phyloP scores from a whole-genome alignment of 169 alveolate species.

The Toxoplasma gondii region DNA sequence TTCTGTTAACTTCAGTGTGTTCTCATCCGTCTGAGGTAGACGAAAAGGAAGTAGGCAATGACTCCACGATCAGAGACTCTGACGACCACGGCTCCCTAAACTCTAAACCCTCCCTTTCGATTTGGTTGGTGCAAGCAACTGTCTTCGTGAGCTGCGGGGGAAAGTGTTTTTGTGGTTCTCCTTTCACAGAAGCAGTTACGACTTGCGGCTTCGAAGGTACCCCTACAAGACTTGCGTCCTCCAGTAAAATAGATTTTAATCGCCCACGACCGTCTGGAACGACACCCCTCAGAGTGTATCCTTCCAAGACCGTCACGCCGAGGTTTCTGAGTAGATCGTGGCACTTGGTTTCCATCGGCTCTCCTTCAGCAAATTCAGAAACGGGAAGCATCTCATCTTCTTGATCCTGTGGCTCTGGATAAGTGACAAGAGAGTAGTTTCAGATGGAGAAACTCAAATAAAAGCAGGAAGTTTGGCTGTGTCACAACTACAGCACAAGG shows the following conservation, averaged over 20 bases:
- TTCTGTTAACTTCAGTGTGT: too few species aligned
- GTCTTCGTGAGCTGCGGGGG: too few species aligned
- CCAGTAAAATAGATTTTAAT: neutral
- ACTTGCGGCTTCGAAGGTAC: neutral
- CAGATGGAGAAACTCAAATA: neutral
- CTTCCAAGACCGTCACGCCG: constrained; percentile 7
- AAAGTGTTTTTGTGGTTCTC: too few species aligned
- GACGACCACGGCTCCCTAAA: too few species aligned
- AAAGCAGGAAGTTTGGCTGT: neutral
- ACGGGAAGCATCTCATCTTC: neutral
- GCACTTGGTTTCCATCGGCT: neutral
- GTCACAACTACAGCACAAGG: neutral
- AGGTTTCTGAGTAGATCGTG: neutral
- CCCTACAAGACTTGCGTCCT: neutral
- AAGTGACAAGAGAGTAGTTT: neutral
- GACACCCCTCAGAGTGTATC: neutral
- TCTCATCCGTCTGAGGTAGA: too few species aligned
- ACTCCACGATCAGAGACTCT: too few species aligned
- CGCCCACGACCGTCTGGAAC: neutral
- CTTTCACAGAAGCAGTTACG: too few species aligned
- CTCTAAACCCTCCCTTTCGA: too few species aligned
- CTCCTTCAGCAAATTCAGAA: neutral
- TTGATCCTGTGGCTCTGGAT: neutral
- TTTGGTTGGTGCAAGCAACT: too few species aligned
- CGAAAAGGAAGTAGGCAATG: too few species aligned